A percentile compares a stretch with the other conserved stretches of the same genome.
Conservation (phyloP, 345 rosid species). For the Populus ilicifolia region DNA sequence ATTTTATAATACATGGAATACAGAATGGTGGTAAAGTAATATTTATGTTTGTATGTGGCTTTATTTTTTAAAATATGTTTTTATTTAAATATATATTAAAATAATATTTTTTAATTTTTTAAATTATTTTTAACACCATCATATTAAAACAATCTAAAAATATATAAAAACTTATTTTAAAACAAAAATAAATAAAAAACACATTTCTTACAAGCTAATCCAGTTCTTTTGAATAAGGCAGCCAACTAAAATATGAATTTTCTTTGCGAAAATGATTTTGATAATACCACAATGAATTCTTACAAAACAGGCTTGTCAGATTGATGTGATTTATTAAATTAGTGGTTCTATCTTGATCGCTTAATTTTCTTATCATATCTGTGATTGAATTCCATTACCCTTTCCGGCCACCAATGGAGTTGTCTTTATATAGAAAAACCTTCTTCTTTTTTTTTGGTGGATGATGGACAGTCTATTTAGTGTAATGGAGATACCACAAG, state of each 20-base stretch:
- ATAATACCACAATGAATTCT: neutral
- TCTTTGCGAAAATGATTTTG: neutral
- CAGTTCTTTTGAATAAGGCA: neutral
- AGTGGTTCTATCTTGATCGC: neutral
- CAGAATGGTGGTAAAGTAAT: neutral
- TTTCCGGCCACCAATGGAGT: neutral
- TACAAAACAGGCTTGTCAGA: neutral
- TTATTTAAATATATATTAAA: no score
- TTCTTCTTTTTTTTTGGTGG: no score
- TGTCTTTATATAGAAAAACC: neutral
- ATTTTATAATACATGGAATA: neutral
- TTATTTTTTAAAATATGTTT: no score
- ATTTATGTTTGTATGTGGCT: no score
- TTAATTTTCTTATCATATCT: neutral
- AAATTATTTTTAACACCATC: no score
- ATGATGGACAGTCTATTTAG: neutral
- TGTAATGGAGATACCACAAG: neutral
- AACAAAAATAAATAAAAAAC: no score
- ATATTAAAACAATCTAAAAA: no score
- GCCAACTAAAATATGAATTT: neutral
- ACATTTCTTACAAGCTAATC: no score
- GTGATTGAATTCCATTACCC: neutral
- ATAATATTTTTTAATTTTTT: no score
- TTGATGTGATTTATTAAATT: neutral
- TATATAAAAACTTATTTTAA: no score